These are phyloP conservation scores for Verticillium nonalfalfae DNA, from an alignment of 2,329 filamentous ascomycete genomes.

Conservation along the genomic window DNA sequence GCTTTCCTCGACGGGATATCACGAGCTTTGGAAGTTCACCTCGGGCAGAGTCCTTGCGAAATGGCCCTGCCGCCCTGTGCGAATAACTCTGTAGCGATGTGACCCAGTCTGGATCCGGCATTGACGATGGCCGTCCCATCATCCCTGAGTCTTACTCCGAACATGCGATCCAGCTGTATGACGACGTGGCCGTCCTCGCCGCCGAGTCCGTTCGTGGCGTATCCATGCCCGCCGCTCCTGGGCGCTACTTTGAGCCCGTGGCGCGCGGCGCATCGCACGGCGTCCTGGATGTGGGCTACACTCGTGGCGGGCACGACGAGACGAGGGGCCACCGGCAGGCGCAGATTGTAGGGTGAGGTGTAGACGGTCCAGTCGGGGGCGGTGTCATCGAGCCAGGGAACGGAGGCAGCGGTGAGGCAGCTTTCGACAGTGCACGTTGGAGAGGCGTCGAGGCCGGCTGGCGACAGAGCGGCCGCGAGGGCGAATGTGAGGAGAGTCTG, in stretches of 20 bases:
- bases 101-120: slow-evolving; percentile 43
- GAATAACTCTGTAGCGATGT: slow-evolving; percentile 33
- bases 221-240: slow-evolving; percentile 45
- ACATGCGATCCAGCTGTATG: slow-evolving; percentile 38
- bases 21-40: slow-evolving; percentile 22
- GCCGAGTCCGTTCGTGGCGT: slow-evolving; percentile 40
- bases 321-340: slow-evolving; percentile 26
- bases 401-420: slow-evolving; percentile 13
- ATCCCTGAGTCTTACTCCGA: slow-evolving; percentile 33
- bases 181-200: slow-evolving; percentile 41
- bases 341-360: slow-evolving; percentile 21
- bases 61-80: slow-evolving; percentile 32
- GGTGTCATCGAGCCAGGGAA: slow-evolving; percentile 13
- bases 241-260: slow-evolving; percentile 38
- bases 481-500: background rate
- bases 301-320: slow-evolving; percentile 37
- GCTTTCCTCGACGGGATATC: background rate
- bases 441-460: background rate
- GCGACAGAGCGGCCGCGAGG: background rate
- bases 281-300: slow-evolving; percentile 34
- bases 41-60: slow-evolving; percentile 46
- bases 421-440: background rate
- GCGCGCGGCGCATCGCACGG: slow-evolving; percentile 36
- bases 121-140: slow-evolving; percentile 33
- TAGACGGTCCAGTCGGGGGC: slow-evolving; percentile 14